Percentiles rank a stretch among this genome's conserved stretches.
phyloP scores from a whole-genome alignment of 768 basidiomycete genomes.

The Termitomyces sp. region DNA sequence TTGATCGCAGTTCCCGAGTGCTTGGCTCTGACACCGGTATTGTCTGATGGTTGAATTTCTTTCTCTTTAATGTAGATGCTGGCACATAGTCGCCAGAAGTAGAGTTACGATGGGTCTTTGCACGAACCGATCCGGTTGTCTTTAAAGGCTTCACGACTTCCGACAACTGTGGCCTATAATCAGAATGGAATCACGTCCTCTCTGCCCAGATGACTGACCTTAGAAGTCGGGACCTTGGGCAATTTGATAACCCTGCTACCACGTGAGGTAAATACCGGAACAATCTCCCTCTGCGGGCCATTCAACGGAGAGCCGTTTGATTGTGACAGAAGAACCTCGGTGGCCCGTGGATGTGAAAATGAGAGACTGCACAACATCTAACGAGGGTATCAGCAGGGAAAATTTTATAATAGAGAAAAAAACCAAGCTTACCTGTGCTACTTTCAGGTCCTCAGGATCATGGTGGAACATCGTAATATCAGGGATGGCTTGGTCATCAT shows the following conservation, averaged over 20 bases:
- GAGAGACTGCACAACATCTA: slow-evolving; percentile 37
- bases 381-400: background rate
- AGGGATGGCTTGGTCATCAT: slow-evolving; percentile 36
- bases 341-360: slow-evolving; percentile 11
- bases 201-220: slow-evolving; percentile 6
- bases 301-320: slow-evolving; percentile 15
- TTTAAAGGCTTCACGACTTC: slow-evolving; percentile 8
- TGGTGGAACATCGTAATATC: slow-evolving; percentile 19
- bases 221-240: slow-evolving; percentile 9
- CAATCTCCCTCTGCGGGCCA: slow-evolving; percentile 24
- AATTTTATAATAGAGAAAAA: background rate
- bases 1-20: slow-evolving; percentile 40
- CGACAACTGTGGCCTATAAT: background rate
- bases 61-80: slow-evolving; percentile 32
- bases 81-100: slow-evolving; percentile 24
- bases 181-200: background rate
- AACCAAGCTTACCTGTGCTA: slow-evolving; percentile 43
- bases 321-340: slow-evolving; percentile 3
- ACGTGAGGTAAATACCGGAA: slow-evolving; percentile 14
- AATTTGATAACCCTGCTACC: slow-evolving; percentile 12
- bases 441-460: slow-evolving; percentile 46
- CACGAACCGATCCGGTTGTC: slow-evolving; percentile 12
- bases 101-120: slow-evolving; percentile 16
- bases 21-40: slow-evolving; percentile 22
- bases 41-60: slow-evolving; percentile 22